A percentile compares a stretch with the other conserved stretches of the same genome.
phyloP scores from a whole-genome alignment of 768 basidiomycete genomes.

The Trametes cubensis region DNA sequence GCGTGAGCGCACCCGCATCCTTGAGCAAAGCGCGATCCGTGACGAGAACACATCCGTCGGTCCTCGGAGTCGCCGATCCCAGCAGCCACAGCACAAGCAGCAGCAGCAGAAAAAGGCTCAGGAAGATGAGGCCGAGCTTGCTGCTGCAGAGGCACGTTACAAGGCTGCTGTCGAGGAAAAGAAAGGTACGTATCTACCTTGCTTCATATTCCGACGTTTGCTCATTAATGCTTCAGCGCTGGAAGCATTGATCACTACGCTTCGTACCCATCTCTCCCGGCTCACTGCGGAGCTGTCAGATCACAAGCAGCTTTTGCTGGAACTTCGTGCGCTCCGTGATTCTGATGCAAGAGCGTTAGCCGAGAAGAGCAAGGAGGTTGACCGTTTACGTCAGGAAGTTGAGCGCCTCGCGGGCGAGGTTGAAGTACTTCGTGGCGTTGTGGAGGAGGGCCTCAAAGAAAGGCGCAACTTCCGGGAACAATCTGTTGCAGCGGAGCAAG shows the following conservation, averaged over 20 bases:
- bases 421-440: constrained; percentile 80
- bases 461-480: constrained; percentile 58
- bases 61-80: neutral
- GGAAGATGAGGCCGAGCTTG: constrained; percentile 42
- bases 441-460: constrained; percentile 85
- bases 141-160: constrained; percentile 48
- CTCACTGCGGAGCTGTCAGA: constrained; percentile 78
- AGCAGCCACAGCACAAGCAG: constrained; percentile 7
- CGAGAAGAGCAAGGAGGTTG: constrained; percentile 68
- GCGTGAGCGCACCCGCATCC: constrained; percentile 64
- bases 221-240: constrained; percentile 54
- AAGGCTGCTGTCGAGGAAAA: constrained; percentile 85
- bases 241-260: constrained; percentile 73
- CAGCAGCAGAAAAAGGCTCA: constrained; percentile 33
- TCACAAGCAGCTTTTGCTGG: constrained; percentile 70
- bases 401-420: constrained; percentile 85
- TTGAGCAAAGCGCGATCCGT: constrained; percentile 35
- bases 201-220: neutral
- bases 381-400: constrained; percentile 70
- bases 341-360: constrained; percentile 58
- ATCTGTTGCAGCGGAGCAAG: constrained; percentile 15
- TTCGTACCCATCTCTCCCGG: constrained; percentile 74
- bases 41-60: constrained; percentile 43
- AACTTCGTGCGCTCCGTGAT: constrained; percentile 65
- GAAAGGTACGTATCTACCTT: constrained; percentile 57